Evolutionary conservation across 345 rosid species (phyloP).

Genomic region (Melaleuca quinquenervia): DNA sequence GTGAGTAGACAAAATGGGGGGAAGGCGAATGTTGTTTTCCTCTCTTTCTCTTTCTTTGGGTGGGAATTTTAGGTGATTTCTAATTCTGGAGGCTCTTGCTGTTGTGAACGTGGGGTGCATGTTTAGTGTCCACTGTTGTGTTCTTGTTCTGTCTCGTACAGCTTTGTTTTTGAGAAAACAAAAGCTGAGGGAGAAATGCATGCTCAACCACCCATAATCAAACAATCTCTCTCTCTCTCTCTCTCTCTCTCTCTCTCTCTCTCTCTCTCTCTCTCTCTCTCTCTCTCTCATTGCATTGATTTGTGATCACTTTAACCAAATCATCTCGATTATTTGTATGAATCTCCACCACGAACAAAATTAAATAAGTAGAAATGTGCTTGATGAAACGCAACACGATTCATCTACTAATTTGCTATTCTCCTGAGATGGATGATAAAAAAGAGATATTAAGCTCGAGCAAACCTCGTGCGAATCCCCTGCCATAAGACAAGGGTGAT

Average conservation of each 20-base stretch:
- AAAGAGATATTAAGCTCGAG: not conserved
- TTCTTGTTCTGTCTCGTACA: not conserved
- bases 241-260: not conserved
- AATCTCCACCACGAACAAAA: not conserved
- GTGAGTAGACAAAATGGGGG: not conserved
- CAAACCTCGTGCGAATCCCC: too few relatives aligned
- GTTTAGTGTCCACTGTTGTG: constrained; percentile 5
- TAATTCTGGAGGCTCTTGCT: not conserved
- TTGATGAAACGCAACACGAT: not conserved
- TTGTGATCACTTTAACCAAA: not conserved
- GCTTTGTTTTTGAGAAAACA: not conserved
- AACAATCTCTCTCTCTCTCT: not conserved
- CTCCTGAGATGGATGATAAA: not conserved
- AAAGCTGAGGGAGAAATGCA: not conserved
- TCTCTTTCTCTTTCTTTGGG: not conserved
- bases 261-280: not conserved
- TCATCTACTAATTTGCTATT: fast-evolving
- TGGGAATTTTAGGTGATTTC: not conserved
- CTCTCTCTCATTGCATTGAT: not conserved
- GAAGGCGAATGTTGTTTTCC: not conserved
- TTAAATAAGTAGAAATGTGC: not conserved
- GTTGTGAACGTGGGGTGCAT: constrained; percentile 49
- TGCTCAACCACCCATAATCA: not conserved
- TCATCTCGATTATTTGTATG: not conserved
- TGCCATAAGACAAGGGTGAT: too few relatives aligned